A percentile compares a stretch with the other conserved stretches of the same genome.
Conservation (phyloP, 1,284 basidiomycete genomes). For the Puccinia polysora region DNA sequence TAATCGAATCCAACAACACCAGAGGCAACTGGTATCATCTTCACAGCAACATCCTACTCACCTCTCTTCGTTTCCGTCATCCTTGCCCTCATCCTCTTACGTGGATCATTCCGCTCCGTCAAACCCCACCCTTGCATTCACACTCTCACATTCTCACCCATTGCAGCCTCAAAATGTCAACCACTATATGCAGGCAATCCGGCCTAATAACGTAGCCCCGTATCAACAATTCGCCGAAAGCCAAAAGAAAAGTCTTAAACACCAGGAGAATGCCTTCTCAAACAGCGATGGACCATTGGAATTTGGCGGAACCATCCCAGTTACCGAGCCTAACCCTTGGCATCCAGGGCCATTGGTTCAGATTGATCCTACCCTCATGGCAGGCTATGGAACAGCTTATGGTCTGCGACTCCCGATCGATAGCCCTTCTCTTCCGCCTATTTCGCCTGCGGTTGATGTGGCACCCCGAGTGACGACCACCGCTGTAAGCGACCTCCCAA, state of each 20-base stretch:
- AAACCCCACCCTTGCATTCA: conserved; percentile 11
- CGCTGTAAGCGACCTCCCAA: background rate
- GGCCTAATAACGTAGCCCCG: background rate
- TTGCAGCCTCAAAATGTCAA: conserved; percentile 22
- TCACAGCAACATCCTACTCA: conserved; percentile 6
- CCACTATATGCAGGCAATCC: background rate
- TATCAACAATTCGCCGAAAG: background rate
- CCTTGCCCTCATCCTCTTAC: background rate
- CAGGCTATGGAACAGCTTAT: background rate
- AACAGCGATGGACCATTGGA: conserved; percentile 1
- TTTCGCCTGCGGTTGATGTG: conserved; percentile 9
- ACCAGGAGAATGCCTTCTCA: background rate
- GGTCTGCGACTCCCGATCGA: too few species aligned
- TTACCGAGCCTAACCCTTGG: background rate
- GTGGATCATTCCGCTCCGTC: conserved; percentile 3
- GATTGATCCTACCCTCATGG: conserved; percentile 21
- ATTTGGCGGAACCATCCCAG: background rate
- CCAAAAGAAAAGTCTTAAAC: background rate
- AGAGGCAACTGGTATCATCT: too few species aligned
- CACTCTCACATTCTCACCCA: conserved; percentile 1
- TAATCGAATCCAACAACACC: too few species aligned
- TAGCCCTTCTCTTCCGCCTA: background rate
- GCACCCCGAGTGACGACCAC: background rate
- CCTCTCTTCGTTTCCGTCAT: conserved; percentile 3
- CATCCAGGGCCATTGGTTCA: background rate